phyloP scores from a whole-genome alignment of 257 asterid genomes.

The Lantana camara region DNA sequence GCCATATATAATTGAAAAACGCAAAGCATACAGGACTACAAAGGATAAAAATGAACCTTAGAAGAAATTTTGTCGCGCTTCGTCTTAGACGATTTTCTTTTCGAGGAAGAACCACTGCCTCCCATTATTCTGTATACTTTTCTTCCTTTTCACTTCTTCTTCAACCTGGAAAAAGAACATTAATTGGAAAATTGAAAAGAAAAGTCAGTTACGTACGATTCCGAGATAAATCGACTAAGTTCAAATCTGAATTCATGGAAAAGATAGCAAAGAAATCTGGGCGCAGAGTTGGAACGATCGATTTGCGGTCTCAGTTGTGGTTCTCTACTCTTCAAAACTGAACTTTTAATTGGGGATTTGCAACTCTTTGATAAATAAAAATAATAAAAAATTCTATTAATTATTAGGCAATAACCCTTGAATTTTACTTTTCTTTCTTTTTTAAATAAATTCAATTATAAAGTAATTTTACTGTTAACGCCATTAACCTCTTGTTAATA shows the following conservation, averaged over 20 bases:
- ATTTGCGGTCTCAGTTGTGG: constrained; percentile 3
- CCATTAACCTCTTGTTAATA: no score
- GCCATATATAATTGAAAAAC: not conserved
- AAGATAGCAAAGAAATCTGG: constrained; percentile 7
- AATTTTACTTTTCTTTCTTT: no score
- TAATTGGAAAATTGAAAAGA: not conserved
- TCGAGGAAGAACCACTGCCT: constrained; percentile 55
- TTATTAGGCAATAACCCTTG: no score
- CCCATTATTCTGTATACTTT: constrained; percentile 35
- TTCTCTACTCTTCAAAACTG: not conserved
- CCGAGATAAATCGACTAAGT: not conserved
- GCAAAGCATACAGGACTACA: not conserved
- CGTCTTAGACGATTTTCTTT: constrained; percentile 50
- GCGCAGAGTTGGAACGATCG: constrained; percentile 12
- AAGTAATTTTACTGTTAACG: no score
- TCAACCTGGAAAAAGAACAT: constrained; percentile 32
- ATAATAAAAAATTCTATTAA: no score
- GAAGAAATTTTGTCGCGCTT: constrained; percentile 58
- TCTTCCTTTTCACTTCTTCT: constrained; percentile 7
- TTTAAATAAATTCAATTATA: no score
- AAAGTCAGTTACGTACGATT: not conserved
- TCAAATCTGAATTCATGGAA: constrained; percentile 13
- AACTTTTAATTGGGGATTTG: not conserved
- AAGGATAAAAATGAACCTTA: constrained; percentile 38
- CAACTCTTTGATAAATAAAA: no score